These are phyloP conservation scores for Apiospora malaysiana DNA, from an alignment of 2,329 filamentous ascomycete genomes.

Conservation along the genomic window DNA sequence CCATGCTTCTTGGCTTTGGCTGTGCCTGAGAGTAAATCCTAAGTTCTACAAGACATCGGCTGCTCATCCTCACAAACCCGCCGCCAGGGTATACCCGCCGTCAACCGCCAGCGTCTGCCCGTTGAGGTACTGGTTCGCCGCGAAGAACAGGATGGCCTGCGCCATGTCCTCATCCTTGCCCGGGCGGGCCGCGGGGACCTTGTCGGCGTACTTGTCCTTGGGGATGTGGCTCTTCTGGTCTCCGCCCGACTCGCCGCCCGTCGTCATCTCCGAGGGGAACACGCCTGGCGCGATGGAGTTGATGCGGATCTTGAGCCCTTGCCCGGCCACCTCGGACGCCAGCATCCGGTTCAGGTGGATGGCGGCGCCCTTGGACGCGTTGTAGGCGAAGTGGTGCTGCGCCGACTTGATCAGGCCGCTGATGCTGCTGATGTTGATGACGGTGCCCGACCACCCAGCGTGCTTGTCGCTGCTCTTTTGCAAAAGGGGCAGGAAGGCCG, in stretches of 20 bases:
- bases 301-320: conserved; percentile 69
- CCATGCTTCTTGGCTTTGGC: neutral
- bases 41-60: too few species aligned
- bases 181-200: conserved; percentile 70
- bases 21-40: neutral
- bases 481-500: conserved; percentile 67
- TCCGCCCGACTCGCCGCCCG: conserved; percentile 49
- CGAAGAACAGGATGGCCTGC: conserved; percentile 64
- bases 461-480: conserved; percentile 53
- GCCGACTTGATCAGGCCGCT: conserved; percentile 67
- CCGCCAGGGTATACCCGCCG: conserved; percentile 49
- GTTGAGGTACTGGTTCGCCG: conserved; percentile 51
- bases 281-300: conserved; percentile 77
- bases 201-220: conserved; percentile 60
- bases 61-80: conserved; percentile 38
- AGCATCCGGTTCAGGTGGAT: conserved; percentile 70
- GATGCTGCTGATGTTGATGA: conserved; percentile 73
- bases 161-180: conserved; percentile 75
- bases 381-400: conserved; percentile 71
- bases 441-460: conserved; percentile 57
- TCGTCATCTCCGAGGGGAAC: conserved; percentile 75
- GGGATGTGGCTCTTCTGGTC: conserved; percentile 65
- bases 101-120: conserved; percentile 52
- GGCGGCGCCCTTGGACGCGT: conserved; percentile 67
- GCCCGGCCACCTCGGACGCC: conserved; percentile 63